Percentiles rank a stretch among this genome's conserved stretches.
Conservation (phyloP, 345 rosid genomes). For the Citrus unshiu region DNA sequence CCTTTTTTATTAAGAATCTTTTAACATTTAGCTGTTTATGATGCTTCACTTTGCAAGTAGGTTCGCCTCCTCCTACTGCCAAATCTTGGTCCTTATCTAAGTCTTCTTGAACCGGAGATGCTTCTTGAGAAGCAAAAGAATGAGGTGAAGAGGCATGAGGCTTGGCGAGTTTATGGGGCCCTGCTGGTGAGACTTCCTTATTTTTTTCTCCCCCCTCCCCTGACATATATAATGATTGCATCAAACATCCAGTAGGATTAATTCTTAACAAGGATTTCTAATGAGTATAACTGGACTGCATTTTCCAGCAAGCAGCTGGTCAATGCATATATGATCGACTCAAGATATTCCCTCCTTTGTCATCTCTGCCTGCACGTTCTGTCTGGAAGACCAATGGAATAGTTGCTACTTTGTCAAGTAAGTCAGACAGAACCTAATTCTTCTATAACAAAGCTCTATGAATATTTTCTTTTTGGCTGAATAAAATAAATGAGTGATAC, state of each 20-base stretch:
- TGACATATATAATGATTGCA: slow-evolving; percentile 2
- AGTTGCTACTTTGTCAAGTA: slow-evolving; percentile 45
- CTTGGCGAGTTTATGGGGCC: slow-evolving; percentile 92
- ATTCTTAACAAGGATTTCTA: not conserved
- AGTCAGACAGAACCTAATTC: not conserved
- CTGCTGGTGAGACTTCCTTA: slow-evolving; percentile 52
- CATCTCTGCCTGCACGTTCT: slow-evolving; percentile 44
- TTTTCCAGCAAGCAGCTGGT: slow-evolving; percentile 74
- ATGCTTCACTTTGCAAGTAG: slow-evolving; percentile 32
- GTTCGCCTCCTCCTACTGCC: slow-evolving; percentile 77
- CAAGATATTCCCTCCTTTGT: slow-evolving; percentile 65
- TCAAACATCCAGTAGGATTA: not conserved
- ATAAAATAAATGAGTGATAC: not conserved
- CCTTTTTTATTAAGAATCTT: too few species aligned
- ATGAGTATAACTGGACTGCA: not conserved
- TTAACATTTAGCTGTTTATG: slow-evolving; percentile 2
- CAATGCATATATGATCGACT: slow-evolving; percentile 62
- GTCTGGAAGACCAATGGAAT: slow-evolving; percentile 45
- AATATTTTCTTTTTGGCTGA: not conserved
- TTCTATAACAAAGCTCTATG: not conserved
- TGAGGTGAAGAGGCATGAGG: slow-evolving; percentile 85
- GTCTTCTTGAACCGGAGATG: slow-evolving; percentile 87
- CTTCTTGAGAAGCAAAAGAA: slow-evolving; percentile 81
- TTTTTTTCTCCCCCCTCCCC: not conserved
- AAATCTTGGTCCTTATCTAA: slow-evolving; percentile 73